Evolutionary conservation across 805 yeast species (phyloP), one percentile per base, ranked within the genome.

Genomic region (Saccharomyces jurei): DNA sequence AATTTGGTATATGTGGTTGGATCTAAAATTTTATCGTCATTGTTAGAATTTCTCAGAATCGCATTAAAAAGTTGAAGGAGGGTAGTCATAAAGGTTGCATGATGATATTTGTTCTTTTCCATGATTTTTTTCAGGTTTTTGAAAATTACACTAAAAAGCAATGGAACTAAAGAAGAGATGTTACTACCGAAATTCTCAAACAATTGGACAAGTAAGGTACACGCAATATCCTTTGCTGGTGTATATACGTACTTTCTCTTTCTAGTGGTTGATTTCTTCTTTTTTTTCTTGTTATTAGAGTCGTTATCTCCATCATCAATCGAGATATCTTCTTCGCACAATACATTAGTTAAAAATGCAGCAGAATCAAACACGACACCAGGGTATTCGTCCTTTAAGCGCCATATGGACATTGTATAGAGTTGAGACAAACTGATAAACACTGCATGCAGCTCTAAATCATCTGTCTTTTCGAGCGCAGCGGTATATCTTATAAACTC

Each of bases 81-180:
- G 8, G 60, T 54, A 13, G 66, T 70, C 59, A 66, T 61, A 44
- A 63, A 63, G 4, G 62, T 54, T 4, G 71, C 63, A 56, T 73
- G 72, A 13, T 61, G 48, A 49, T 70, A 58, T 53, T 70, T 72
- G 30, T 58, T 58, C 41, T 70, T 63, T 31, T 69, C 69, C 14
- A 61, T 54, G 49, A 60, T 59, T 52, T 72, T 73, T 54, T 72
- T 74, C 25, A 75, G 48, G 22, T 69, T 62, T 55, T 70, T 73
- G 52, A 72, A 60, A 5, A 70, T 48, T 1, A 63, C 54, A 6
- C 68, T 52, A 14, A 70, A 50, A 3, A 74, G 41, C 4, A 70
- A 54, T 6, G 77, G 73, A 1, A 66, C 61, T 44, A 73, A 63
- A 1, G 77, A 70, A 5, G 68, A 61, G 2, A 74, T 55, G 10